Evolutionary conservation across 768 basidiomycete species (phyloP), one percentile per base, ranked within the genome.

Genomic region (Suillus paluster): DNA sequence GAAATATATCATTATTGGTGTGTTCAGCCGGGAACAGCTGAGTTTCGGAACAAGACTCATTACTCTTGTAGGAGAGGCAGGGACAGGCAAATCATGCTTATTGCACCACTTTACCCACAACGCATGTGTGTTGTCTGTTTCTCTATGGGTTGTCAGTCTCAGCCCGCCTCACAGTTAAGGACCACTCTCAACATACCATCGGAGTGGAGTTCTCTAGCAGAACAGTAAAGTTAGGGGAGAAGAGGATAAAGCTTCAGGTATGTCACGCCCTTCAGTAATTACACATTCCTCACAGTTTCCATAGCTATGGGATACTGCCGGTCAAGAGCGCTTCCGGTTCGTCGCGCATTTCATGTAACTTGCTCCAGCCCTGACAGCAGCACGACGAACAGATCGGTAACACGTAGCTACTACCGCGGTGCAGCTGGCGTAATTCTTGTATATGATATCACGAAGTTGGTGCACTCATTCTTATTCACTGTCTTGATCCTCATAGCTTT

Each of bases 1-100:
- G 89, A 99, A 99, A 80, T 95, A 95, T 78, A 97, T 98, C 72
- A 86, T 99, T 67, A 94, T 98, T 70, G 97, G 97, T 94, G 67
- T 62, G 81, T 63, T 14, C 61, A 23, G 64, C 57, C 54, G 25
- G 49, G 56, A 53, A 50, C 50, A 53, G 21, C 54, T 61, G 39
- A 60, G 57, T 57, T 66, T 52, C 54, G 27, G 36, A 56, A 36
- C 60, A 50, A 59, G 55, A 58, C 59, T 61, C 36, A 39, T 57
- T 25, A 17, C 38, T 21, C 38, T 63, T 66, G 27, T 63, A 98
- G 96, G 96, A 65, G 96, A 98, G 80, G 92, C 97, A 23, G 97
- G 95, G 64, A 92, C 95, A 5, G 97, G 97, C 42, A 99, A 99
- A 84, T 96, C 95, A 23, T 99, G 97, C 76, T 80, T 99, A 58